phyloP scores from a whole-genome alignment of 352 stramenopile genomes.

The Plasmopara muralis region DNA sequence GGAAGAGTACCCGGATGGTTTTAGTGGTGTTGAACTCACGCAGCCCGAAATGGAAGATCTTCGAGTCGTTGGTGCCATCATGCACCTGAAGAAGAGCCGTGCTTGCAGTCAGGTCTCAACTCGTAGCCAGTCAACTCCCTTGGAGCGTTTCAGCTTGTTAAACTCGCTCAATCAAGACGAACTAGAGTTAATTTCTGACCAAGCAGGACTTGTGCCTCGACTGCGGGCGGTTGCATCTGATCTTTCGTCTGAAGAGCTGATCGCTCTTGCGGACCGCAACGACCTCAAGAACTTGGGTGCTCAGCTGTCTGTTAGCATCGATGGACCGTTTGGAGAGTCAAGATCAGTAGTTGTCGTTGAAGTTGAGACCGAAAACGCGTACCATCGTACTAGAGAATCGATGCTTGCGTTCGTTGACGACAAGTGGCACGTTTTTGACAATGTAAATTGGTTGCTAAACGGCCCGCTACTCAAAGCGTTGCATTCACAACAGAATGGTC shows the following conservation, averaged over 20 bases:
- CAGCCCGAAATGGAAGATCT: slow-evolving; percentile 62
- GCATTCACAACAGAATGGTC: slow-evolving; percentile 24
- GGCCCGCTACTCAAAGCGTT: slow-evolving; percentile 50
- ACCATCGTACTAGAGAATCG: slow-evolving; percentile 22
- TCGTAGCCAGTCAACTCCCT: slow-evolving; percentile 16
- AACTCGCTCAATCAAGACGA: slow-evolving; percentile 30
- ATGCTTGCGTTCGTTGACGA: slow-evolving; percentile 33
- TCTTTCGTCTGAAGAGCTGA: slow-evolving; percentile 26
- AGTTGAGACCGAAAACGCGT: slow-evolving; percentile 40
- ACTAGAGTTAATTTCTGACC: slow-evolving; percentile 29
- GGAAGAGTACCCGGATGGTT: slow-evolving; percentile 94
- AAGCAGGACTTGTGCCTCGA: slow-evolving; percentile 29
- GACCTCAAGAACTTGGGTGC: slow-evolving; percentile 28
- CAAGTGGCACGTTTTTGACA: slow-evolving; percentile 46
- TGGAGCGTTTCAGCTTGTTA: slow-evolving; percentile 6
- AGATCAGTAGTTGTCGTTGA: slow-evolving; percentile 41
- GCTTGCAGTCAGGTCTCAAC: slow-evolving; percentile 28
- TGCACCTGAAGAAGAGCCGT: slow-evolving; percentile 53
- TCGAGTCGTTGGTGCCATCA: slow-evolving; percentile 58
- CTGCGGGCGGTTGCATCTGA: slow-evolving; percentile 29
- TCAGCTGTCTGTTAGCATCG: slow-evolving; percentile 46
- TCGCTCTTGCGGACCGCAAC: slow-evolving; percentile 45
- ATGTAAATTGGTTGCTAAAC: slow-evolving; percentile 60
- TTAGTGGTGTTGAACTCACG: slow-evolving; percentile 73
- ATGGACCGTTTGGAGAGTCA: slow-evolving; percentile 46